Conservation (phyloP, 2,329 filamentous ascomycete species). For the Madurella fahalii region DNA sequence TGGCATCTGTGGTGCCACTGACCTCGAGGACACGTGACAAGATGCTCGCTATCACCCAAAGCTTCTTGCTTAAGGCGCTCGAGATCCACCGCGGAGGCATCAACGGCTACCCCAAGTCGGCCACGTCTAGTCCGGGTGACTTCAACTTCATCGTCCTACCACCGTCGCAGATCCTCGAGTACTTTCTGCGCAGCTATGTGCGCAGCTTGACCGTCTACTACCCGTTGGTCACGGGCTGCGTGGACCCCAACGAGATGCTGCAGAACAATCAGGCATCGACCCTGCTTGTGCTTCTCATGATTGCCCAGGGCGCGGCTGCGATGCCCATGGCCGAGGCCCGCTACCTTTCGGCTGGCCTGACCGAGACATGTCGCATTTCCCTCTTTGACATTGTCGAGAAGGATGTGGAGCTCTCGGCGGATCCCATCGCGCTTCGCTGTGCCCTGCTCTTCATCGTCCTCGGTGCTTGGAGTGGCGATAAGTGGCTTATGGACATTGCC, state of each 20-base stretch:
- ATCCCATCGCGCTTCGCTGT: constrained; percentile 60
- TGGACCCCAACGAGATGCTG: constrained; percentile 66
- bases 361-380: constrained; percentile 67
- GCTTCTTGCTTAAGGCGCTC: constrained; percentile 65
- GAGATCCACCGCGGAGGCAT: constrained; percentile 59
- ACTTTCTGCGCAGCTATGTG: constrained; percentile 63
- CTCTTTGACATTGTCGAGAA: constrained; percentile 69
- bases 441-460: constrained; percentile 65
- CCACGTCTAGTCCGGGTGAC: constrained; percentile 43
- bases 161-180: constrained; percentile 61
- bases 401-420: constrained; percentile 63
- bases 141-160: constrained; percentile 64
- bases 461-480: constrained; percentile 70
- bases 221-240: constrained; percentile 54
- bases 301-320: constrained; percentile 65
- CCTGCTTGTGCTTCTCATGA: constrained; percentile 65
- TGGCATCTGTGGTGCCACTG: constrained; percentile 43
- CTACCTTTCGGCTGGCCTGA: constrained; percentile 61
- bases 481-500: constrained; percentile 73
- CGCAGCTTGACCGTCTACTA: constrained; percentile 65
- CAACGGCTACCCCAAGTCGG: constrained; percentile 38
- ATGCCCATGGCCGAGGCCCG: constrained; percentile 62
- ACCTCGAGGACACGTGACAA: constrained; percentile 56
- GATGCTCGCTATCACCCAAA: constrained; percentile 67
- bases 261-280: constrained; percentile 63